Evolutionary conservation across 2,329 filamentous ascomycete species (phyloP), one percentile per base, ranked within the genome.

Genomic region (Hortaea werneckii): DNA sequence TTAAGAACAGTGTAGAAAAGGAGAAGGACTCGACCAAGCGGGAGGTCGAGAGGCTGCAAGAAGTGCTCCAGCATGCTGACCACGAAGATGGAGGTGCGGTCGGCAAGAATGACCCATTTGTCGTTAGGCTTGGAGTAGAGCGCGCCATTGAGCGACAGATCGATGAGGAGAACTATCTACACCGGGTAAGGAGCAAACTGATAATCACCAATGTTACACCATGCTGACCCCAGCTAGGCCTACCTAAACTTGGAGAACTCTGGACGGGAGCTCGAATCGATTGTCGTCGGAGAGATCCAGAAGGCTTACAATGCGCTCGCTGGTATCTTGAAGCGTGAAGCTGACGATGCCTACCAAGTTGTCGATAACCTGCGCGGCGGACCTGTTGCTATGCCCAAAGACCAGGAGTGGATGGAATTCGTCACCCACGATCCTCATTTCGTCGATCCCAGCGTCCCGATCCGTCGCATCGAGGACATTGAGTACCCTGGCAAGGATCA

Each of bases 231-330:
- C 58, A 40, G 47, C 1, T 29, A 94, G 85, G 92, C 92, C 7
- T 95, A 94, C 59, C 74, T 95, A 43, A 96, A 98, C 62, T 75
- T 98, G 10, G 92, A 98, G 65, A 86, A 80, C 54, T 96, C 92
- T 11, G 92, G 92, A 2, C 83, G 89, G 50, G 92, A 98, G 67
- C 78, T 98, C 2, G 92, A 98, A 67, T 85, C 87, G 0, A 96
- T 98, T 53, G 87, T 98, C 1, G 87, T 98, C 10, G 87, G 89
- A 54, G 92, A 98, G 67, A 94, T 98, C 37, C 92, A 98, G 62
- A 96, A 96, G 66, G 88, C 92, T 0, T 96, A 95, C 70, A 95
- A 92, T 58, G 88, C 89, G 2, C 87, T 95, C 56, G 86, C 89
- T 26, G 85, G 83, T 44, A 94, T 96, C 52, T 72, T 96, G 50